A percentile compares a stretch with the other conserved stretches of the same genome.
Conservation (phyloP, 352 stramenopile species). For the Globisporangium iwayamae region DNA sequence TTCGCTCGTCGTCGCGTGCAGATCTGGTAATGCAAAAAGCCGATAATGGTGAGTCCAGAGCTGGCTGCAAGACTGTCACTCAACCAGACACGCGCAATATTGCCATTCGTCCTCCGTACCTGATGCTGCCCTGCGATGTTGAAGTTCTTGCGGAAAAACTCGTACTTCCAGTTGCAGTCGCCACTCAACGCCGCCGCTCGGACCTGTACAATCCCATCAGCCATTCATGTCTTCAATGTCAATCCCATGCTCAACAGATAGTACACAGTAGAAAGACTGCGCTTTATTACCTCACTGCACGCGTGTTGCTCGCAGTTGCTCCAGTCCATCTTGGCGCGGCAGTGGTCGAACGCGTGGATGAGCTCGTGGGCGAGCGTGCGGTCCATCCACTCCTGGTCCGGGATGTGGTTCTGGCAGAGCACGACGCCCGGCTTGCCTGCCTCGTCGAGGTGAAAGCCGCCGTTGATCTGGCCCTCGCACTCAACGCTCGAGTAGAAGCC, state of each 20-base stretch:
- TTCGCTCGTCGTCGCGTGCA: conserved; percentile 89
- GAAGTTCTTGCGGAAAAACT: conserved; percentile 91
- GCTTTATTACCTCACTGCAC: conserved; percentile 80
- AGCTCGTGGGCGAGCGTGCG: conserved; percentile 91
- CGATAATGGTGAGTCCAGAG: background rate
- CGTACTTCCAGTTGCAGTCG: conserved; percentile 90
- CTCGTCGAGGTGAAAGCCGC: conserved; percentile 81
- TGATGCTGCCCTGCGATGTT: conserved; percentile 88
- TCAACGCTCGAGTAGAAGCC: conserved; percentile 81
- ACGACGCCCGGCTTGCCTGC: conserved; percentile 71
- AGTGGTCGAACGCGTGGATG: conserved; percentile 93
- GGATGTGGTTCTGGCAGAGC: conserved; percentile 90
- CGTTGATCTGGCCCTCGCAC: conserved; percentile 84
- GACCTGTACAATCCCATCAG: conserved; percentile 25
- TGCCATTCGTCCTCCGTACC: conserved; percentile 21
- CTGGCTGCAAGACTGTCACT: too few relatives aligned
- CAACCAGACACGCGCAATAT: background rate
- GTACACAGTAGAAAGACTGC: background rate
- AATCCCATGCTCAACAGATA: background rate
- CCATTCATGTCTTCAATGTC: background rate
- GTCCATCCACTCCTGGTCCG: conserved; percentile 90
- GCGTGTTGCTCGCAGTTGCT: conserved; percentile 91
- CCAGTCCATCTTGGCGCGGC: conserved; percentile 91
- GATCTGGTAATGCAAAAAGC: conserved; percentile 31
- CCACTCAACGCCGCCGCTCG: conserved; percentile 78